A percentile compares a stretch with the other conserved stretches of the same genome.
Evolutionary conservation across 495 filamentous ascomycete species (phyloP).

Genomic region (Penicillium cosmopolitanum): DNA sequence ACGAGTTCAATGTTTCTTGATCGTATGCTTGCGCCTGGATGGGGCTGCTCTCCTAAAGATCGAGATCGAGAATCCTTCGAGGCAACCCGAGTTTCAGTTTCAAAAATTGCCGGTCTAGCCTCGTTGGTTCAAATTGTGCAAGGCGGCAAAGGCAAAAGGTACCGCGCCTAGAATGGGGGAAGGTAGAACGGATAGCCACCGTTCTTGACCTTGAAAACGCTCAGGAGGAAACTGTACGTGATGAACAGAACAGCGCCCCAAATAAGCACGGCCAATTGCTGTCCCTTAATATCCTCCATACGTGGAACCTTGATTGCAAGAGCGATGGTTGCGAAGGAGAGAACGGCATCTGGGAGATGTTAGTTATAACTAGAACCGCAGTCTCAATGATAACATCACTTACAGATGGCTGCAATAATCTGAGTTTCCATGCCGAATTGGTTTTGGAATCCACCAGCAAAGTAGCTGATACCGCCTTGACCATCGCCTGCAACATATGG

Average conservation of each 20-base stretch:
- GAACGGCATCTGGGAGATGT: constrained; percentile 71
- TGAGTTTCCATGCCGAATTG: constrained; percentile 97
- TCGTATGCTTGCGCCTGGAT: not conserved
- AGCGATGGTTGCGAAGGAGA: constrained; percentile 88
- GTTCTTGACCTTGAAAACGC: constrained; percentile 93
- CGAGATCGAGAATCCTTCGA: not conserved
- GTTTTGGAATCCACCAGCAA: constrained; percentile 91
- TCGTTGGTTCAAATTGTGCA: not conserved
- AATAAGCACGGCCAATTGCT: constrained; percentile 79
- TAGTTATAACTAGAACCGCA: constrained; percentile 15
- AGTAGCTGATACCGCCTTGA: constrained; percentile 84
- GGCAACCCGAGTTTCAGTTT: not conserved
- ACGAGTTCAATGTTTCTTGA: constrained; percentile 3
- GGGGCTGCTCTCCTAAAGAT: not conserved
- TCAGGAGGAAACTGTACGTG: constrained; percentile 92
- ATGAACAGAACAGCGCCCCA: constrained; percentile 80
- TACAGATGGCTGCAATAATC: constrained; percentile 94
- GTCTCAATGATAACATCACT: constrained; percentile 41
- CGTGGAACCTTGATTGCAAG: constrained; percentile 90
- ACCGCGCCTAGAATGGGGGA: constrained; percentile 72
- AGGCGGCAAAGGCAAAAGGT: not conserved
- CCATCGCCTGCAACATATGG: constrained; percentile 93
- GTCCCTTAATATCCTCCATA: constrained; percentile 73
- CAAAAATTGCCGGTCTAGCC: not conserved
- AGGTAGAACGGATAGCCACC: constrained; percentile 92